These are phyloP conservation scores for Alisma plantagoaquatica DNA, from an alignment of 106 monocot species.

Conservation along the genomic window DNA sequence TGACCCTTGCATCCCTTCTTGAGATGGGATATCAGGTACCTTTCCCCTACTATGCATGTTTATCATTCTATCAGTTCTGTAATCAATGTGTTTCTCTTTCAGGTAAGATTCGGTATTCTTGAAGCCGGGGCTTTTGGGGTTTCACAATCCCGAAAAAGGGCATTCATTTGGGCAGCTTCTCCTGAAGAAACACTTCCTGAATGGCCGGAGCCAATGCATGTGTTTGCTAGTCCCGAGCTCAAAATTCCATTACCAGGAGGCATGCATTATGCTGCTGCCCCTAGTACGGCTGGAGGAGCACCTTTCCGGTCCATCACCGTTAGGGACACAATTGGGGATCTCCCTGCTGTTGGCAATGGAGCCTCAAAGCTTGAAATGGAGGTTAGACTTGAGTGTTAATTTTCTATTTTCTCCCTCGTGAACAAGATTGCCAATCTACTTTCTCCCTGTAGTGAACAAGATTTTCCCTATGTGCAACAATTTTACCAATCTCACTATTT, in stretches of 20 bases:
- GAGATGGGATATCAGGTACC: conserved; percentile 98
- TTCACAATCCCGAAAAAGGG: conserved; percentile 95
- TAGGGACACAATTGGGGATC: conserved; percentile 80
- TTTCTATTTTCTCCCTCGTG: too few species aligned
- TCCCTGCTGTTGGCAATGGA: conserved; percentile 68
- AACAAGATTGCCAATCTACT: too few species aligned
- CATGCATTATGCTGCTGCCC: conserved; percentile 59
- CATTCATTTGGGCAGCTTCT: conserved; percentile 96
- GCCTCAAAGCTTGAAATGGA: conserved; percentile 52
- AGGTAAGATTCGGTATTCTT: conserved; percentile 97
- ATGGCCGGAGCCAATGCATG: conserved; percentile 99
- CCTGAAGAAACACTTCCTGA: conserved; percentile 88
- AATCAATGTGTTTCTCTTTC: neutral
- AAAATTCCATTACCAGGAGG: conserved; percentile 54
- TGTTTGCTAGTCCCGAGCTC: conserved; percentile 81
- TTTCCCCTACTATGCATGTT: neutral
- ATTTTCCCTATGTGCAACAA: too few species aligned
- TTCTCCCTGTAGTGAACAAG: too few species aligned
- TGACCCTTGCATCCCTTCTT: conserved; percentile 88
- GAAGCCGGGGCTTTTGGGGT: conserved; percentile 98
- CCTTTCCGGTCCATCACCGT: conserved; percentile 88
- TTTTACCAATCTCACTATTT: neutral
- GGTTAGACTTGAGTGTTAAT: too few species aligned
- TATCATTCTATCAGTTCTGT: neutral
- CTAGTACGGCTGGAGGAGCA: conserved; percentile 79